phyloP scores from a whole-genome alignment of 495 filamentous ascomycete species.

The Xylaria venustula region DNA sequence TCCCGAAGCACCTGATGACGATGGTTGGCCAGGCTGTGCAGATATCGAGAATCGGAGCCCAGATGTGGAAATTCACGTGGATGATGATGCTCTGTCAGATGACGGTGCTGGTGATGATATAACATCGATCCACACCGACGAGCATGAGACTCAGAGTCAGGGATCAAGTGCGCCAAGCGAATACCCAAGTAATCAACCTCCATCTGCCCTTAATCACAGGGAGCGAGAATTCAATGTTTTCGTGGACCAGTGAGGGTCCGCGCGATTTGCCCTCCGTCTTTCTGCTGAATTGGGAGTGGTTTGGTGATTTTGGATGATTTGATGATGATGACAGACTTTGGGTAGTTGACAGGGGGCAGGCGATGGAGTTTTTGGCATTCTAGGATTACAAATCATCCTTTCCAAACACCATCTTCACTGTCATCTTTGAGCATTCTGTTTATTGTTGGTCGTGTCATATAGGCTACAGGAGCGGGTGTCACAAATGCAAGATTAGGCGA shows the following conservation, averaged over 20 bases:
- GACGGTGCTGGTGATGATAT: slow-evolving; percentile 8
- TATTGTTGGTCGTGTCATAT: not conserved
- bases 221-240: not conserved
- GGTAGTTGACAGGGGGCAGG: not conserved
- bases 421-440: not conserved
- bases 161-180: slow-evolving; percentile 37
- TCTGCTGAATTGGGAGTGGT: not conserved
- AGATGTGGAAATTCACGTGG: slow-evolving; percentile 18
- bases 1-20: slow-evolving; percentile 43
- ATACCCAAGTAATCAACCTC: slow-evolving; percentile 37
- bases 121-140: slow-evolving; percentile 16
- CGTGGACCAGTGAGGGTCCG: not conserved
- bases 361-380: not conserved
- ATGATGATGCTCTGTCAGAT: slow-evolving; percentile 20
- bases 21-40: slow-evolving; percentile 44
- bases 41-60: slow-evolving; percentile 47
- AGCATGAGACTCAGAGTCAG: slow-evolving; percentile 32
- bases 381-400: not conserved
- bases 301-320: not conserved
- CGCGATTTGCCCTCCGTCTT: not conserved
- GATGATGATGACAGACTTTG: not conserved
- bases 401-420: not conserved
- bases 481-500: slow-evolving; percentile 11
- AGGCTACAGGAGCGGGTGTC: not conserved
- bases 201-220: slow-evolving; percentile 12